These are phyloP conservation scores for Lenwebbia sp. DNA, from an alignment of 345 rosid genomes.

Conservation along the genomic window DNA sequence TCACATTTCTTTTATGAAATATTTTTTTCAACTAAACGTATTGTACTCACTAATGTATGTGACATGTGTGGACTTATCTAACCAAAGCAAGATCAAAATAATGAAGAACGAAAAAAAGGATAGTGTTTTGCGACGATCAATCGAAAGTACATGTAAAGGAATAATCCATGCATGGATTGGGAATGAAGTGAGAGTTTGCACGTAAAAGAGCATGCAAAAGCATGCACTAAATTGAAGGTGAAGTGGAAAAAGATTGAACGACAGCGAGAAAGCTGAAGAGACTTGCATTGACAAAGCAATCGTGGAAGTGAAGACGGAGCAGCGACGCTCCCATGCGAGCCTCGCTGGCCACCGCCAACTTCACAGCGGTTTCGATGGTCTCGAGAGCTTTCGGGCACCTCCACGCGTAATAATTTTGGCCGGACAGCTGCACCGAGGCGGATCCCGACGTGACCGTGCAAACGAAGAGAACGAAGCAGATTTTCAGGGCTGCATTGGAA, in stretches of 20 bases:
- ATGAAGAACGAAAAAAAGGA: too few species aligned
- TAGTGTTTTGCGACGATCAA: too few species aligned
- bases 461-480: not conserved
- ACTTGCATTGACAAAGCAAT: conserved; percentile 31
- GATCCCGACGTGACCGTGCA: not conserved
- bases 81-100: not conserved
- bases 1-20: not conserved
- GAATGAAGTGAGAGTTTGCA: not conserved
- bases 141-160: not conserved
- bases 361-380: conserved; percentile 3
- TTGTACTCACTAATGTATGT: not conserved
- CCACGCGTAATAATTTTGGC: not conserved
- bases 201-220: not conserved
- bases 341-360: conserved; percentile 10
- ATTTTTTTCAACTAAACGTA: not conserved
- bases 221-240: not conserved
- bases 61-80: not conserved
- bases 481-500: not conserved
- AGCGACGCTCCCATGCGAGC: conserved; percentile 33
- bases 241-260: not conserved
- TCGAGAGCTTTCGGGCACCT: conserved; percentile 8
- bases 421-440: not conserved
- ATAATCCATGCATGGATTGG: not conserved
- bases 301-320: conserved; percentile 28
- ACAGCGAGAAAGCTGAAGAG: not conserved